Evolutionary conservation across 345 rosid species (phyloP), one percentile per base, ranked within the genome.

Genomic region (Salix dunnii): DNA sequence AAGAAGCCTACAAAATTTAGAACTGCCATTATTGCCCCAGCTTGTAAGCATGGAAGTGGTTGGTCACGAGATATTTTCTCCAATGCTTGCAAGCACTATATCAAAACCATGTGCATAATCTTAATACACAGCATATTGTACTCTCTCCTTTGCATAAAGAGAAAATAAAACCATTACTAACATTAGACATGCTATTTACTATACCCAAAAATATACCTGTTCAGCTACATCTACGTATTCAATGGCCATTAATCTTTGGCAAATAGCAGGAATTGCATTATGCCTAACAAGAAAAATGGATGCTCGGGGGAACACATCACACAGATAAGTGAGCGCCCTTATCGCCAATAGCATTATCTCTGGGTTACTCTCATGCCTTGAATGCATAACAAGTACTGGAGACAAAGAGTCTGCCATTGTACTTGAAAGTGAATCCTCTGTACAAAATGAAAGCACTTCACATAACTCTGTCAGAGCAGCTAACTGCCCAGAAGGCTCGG

Each of bases 211-310:
- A 27, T 42, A 53, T 78, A 92, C 99, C 97, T 93, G 97, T 81
- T 96, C 99, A 75, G 99, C 99, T 40, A 96, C 96, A 79, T 96
- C 99, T 84, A 91, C 74, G 82, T 96, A 93, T 80, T 91, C 97
- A 75, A 93, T 88, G 67, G 87, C 88, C 86, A 86, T 72, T 78
- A 95, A 86, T 71, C 87, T 87, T 77, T 91, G 87, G 80, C 99
- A 95, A 76, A 96, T 94, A 68, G 92, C 92, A 84, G 94, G 88
- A 82, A 93, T 81, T 0, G 94, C 92, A 62, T 88, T 94, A 78
- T 96, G 94, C 61, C 85, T 85, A 77, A 96, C 93, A 81, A 96
- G 97, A 73, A 85, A 80, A 36, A 66, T 71, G 42, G 97, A 85
- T 60, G 98, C 93, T 58, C 83, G 89, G 20, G 99, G 98, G 83